A percentile compares a stretch with the other conserved stretches of the same genome.
Evolutionary conservation across 2,329 filamentous ascomycete species (phyloP).

Genomic region (Thielaviopsis ethacetica): DNA sequence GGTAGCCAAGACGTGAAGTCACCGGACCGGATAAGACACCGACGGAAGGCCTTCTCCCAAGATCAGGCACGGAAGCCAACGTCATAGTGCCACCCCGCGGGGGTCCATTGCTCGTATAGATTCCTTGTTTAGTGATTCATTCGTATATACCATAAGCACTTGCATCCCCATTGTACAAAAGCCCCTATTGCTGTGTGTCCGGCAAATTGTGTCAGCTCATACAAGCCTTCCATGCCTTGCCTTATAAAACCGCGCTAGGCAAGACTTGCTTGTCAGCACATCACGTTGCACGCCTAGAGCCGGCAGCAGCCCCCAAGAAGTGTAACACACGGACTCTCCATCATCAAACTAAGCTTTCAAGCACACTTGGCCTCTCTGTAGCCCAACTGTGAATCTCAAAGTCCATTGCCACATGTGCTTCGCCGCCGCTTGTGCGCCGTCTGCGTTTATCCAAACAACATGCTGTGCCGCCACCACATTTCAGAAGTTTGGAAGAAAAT

Average conservation of each 20-base stretch:
- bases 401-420: not conserved
- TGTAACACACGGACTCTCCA: not conserved
- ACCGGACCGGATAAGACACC: too few relatives aligned
- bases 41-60: too few relatives aligned
- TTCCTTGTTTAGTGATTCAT: not conserved
- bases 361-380: not conserved
- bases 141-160: not conserved
- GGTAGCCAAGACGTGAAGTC: too few relatives aligned
- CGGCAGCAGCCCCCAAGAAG: not conserved
- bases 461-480: not conserved
- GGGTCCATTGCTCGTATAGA: not conserved
- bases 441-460: not conserved
- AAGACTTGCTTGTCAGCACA: not conserved
- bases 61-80: not conserved
- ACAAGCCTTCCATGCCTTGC: not conserved
- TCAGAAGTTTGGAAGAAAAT: not conserved
- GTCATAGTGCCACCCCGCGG: not conserved
- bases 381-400: not conserved
- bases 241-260: not conserved
- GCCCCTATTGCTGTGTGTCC: not conserved
- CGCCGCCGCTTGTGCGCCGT: not conserved
- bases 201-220: not conserved
- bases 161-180: not conserved
- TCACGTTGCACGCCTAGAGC: not conserved
- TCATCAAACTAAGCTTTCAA: not conserved